phyloP scores from a whole-genome alignment of 257 asterid species.

The Solanum virginianum region DNA sequence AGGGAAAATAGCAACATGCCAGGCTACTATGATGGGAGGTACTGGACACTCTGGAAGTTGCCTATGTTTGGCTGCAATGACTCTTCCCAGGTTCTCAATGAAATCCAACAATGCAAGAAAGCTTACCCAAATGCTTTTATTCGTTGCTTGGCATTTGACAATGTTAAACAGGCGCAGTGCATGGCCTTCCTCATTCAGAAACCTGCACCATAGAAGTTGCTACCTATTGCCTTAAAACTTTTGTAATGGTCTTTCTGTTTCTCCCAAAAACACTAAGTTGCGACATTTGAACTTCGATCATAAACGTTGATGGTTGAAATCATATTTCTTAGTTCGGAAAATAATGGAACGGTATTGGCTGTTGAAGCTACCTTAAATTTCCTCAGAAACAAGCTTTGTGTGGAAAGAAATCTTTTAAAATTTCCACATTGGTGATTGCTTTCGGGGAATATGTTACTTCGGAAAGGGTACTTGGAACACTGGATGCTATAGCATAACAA shows the following conservation, averaged over 20 bases:
- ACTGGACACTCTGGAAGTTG: slow-evolving; percentile 51
- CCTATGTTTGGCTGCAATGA: slow-evolving; percentile 51
- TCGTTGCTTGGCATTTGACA: slow-evolving; percentile 44
- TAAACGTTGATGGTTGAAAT: neutral
- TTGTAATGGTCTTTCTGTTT: neutral
- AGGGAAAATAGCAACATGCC: slow-evolving; percentile 41
- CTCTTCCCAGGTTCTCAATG: slow-evolving; percentile 24
- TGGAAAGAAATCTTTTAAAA: neutral
- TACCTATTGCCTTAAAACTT: neutral
- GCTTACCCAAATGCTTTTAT: slow-evolving; percentile 41
- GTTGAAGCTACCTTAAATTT: neutral
- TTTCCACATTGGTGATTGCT: neutral
- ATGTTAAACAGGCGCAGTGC: slow-evolving; percentile 33
- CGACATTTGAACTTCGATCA: neutral
- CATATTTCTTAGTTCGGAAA: neutral
- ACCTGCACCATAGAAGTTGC: slow-evolving; percentile 4
- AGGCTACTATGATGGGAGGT: slow-evolving; percentile 46
- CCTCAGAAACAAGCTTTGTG: neutral
- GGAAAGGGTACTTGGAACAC: neutral
- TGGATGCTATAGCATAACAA: neutral
- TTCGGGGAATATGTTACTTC: neutral
- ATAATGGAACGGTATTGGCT: neutral
- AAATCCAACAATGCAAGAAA: slow-evolving; percentile 35
- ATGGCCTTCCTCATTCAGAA: slow-evolving; percentile 44
- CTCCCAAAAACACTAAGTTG: neutral